Conservation (phyloP, 2,329 filamentous ascomycete species). For the Malbranchea zuffiana region DNA sequence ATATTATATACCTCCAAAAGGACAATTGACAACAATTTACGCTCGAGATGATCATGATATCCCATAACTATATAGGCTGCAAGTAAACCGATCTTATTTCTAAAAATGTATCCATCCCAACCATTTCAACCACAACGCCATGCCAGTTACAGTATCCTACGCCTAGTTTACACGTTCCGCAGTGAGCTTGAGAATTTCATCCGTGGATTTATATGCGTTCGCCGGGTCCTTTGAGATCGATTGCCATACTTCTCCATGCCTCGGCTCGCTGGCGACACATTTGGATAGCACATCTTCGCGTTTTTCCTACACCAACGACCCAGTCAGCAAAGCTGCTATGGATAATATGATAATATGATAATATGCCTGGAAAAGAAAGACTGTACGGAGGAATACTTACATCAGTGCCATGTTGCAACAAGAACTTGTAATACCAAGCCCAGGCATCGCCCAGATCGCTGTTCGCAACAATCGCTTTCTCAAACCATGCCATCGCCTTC, state of each 20-base stretch:
- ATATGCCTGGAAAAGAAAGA: not conserved
- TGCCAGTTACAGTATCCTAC: no score
- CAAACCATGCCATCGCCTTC: constrained; percentile 94
- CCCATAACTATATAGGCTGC: no score
- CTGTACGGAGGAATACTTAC: constrained; percentile 27
- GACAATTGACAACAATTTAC: no score
- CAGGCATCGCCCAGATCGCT: constrained; percentile 82
- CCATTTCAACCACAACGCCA: no score
- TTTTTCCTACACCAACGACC: constrained; percentile 53
- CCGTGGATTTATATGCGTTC: constrained; percentile 62
- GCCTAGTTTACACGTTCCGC: constrained; percentile 7
- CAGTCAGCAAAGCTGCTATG: constrained; percentile 9
- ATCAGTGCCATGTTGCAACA: constrained; percentile 82
- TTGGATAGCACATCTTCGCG: constrained; percentile 70
- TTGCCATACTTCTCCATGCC: constrained; percentile 90
- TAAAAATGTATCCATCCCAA: no score
- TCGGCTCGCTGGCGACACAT: constrained; percentile 71
- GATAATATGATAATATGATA: constrained; percentile 9
- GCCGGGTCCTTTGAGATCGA: constrained; percentile 70
- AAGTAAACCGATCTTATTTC: no score
- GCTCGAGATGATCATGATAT: no score
- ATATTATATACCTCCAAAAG: no score
- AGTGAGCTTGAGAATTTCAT: constrained; percentile 75
- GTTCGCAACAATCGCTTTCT: constrained; percentile 83
- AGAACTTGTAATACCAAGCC: constrained; percentile 97